Evolutionary conservation across 2,329 filamentous ascomycete genomes (phyloP), one percentile per base, ranked within the genome.

Genomic region (Diaporthe australafricana): DNA sequence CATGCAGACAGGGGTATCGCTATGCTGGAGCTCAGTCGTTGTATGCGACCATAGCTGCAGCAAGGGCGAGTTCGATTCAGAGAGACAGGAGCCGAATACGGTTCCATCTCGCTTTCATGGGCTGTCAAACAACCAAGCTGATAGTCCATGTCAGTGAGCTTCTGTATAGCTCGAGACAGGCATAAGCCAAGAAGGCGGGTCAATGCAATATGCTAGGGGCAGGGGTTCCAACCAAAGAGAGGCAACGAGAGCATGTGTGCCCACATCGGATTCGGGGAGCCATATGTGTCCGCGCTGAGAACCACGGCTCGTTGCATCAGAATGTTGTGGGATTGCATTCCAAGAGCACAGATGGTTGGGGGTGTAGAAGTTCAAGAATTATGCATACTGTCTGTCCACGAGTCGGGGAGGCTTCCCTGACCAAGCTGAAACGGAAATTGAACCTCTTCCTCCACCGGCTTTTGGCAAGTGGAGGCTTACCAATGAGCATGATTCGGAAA

Each of bases 201-300:
- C 60, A 65, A 65, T 65, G 60, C 60, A 50, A 27, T 4, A 22
- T 12, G 30, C 60, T 65, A 30, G 45, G 45, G 32, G n/a, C 30
- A 50, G 60, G 42, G 60, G 45, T 42, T 65, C 60, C 30, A 45
- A 30, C 60, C 45, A 65, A 65, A 17, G 5, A 50, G 14, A 50
- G n/a, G 12, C n/a, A 30, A 35, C 45, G 45, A 48, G n/a, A 12
- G 30, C 38, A 38, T 45, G 48, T 25, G 60, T 65, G 60, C 45
- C 42, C 60, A 65, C 30, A 50, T 65, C 60, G 60, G 60, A 50
- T 50, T 65, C 60, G 60, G 60, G 60, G 60, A 65, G 25, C 45
- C 27, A 30, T 50, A 38, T 27, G 22, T 50, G 60, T 65, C 45
- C 60, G 60, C 60, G 5, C 45, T 38, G 20, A 65, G 60, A 20